These are phyloP conservation scores for Cryptosporidium parvum DNA, from an alignment of 169 alveolate genomes.

Conservation along the genomic window DNA sequence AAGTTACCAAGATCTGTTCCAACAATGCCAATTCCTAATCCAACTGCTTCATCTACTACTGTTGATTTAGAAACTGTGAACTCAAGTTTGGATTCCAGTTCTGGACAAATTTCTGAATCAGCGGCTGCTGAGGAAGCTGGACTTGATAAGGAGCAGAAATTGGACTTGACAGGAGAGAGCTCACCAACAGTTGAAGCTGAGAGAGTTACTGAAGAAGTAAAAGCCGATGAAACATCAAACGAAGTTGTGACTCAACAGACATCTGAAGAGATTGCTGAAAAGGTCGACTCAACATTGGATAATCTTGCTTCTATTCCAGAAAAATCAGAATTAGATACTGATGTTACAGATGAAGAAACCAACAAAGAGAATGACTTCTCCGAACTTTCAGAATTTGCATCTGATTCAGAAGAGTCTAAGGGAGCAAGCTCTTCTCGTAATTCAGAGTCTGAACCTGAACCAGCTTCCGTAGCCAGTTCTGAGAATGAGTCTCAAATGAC, in stretches of 20 bases:
- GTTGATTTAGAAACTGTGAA: conserved; percentile 10
- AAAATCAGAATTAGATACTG: not conserved
- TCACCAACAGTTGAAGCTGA: conserved; percentile 9
- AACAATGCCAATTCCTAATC: conserved; percentile 22
- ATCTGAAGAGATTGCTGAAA: not conserved
- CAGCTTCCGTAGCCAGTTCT: not conserved
- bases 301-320: conserved; percentile 15
- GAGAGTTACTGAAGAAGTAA: not conserved
- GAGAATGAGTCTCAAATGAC: not conserved
- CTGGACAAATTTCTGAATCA: not conserved
- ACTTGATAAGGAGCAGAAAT: not conserved
- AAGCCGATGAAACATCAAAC: not conserved
- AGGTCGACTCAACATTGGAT: conserved; percentile 9
- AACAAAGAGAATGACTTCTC: not conserved
- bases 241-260: not conserved
- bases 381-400: conserved; percentile 38
- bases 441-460: not conserved
- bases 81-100: not conserved
- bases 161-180: not conserved
- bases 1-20: conserved; percentile 75
- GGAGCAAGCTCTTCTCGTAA: conserved; percentile 13
- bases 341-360: not conserved
- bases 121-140: not conserved
- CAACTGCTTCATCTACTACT: conserved; percentile 16
- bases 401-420: conserved; percentile 57